These are phyloP conservation scores for Hanseniaspora thailandica DNA, from an alignment of 805 yeast genomes.

Conservation along the genomic window DNA sequence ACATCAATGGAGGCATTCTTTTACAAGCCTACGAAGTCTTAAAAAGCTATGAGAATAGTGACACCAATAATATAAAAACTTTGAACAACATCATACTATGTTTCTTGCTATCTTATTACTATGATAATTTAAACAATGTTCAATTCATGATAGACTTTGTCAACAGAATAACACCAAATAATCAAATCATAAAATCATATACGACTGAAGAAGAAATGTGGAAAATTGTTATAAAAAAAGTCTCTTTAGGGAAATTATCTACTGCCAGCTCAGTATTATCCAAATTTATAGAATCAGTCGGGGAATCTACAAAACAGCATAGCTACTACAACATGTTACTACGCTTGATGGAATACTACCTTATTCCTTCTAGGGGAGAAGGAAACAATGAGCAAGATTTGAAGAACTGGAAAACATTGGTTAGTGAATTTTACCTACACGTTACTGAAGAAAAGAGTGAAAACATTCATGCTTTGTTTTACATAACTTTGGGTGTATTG, in stretches of 20 bases:
- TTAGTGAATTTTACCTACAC: not conserved
- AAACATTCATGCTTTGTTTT: not conserved
- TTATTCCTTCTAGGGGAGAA: not conserved
- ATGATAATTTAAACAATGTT: not conserved
- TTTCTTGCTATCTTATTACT: conserved; percentile 3
- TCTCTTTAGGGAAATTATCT: not conserved
- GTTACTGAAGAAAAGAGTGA: not conserved
- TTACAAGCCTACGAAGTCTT: conserved; percentile 18
- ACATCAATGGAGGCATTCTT: conserved; percentile 16
- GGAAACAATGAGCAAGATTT: not conserved
- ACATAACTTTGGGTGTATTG: not conserved
- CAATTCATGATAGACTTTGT: not conserved
- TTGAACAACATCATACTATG: conserved; percentile 11
- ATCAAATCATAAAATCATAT: not conserved
- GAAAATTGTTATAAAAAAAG: not conserved
- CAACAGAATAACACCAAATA: conserved; percentile 3
- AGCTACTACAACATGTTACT: conserved; percentile 1
- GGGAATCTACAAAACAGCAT: not conserved
- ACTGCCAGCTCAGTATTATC: not conserved
- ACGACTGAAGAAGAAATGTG: not conserved
- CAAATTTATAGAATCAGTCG: not conserved
- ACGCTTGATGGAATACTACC: conserved; percentile 2
- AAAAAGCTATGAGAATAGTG: not conserved
- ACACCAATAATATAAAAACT: not conserved
- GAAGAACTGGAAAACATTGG: conserved; percentile 5